Percentiles rank a stretch among this genome's conserved stretches.
These are phyloP conservation scores for Pholiota conissans DNA, from an alignment of 768 basidiomycete species.

Conservation along the genomic window DNA sequence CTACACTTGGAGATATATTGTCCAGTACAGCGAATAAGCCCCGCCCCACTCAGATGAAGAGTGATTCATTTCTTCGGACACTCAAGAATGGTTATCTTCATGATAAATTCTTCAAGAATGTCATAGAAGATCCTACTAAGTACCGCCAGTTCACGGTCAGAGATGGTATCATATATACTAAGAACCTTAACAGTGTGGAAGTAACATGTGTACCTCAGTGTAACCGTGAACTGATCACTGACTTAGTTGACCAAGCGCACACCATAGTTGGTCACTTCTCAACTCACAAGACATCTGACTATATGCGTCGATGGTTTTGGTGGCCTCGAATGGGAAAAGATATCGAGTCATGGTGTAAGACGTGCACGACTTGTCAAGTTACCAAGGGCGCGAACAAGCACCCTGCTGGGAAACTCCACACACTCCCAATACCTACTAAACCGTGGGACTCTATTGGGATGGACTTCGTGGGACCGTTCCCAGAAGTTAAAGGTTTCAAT, in stretches of 20 bases:
- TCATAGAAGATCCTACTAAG: slow-evolving; percentile 3
- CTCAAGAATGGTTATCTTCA: slow-evolving; percentile 5
- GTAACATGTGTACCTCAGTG: slow-evolving; percentile 22
- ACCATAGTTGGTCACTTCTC: slow-evolving; percentile 32
- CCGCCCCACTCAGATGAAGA: too few relatives aligned
- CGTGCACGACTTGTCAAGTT: slow-evolving; percentile 23
- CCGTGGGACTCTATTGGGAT: slow-evolving; percentile 40
- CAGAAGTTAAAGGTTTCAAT: slow-evolving; percentile 23
- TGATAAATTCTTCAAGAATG: slow-evolving; percentile 8
- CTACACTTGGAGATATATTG: neutral
- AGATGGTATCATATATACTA: slow-evolving; percentile 6
- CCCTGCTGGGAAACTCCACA: slow-evolving; percentile 29
- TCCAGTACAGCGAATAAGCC: neutral
- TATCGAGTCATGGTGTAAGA: slow-evolving; percentile 19
- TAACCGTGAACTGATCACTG: slow-evolving; percentile 8
- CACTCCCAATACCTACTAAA: slow-evolving; percentile 23
- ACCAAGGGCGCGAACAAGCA: slow-evolving; percentile 17
- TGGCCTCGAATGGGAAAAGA: slow-evolving; percentile 25
- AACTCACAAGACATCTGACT: slow-evolving; percentile 22
- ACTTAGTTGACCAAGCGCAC: slow-evolving; percentile 25
- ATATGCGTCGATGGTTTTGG: slow-evolving; percentile 35
- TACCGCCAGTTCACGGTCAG: slow-evolving; percentile 1
- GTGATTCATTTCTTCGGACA: neutral
- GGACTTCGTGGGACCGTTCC: slow-evolving; percentile 40
- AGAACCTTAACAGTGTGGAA: neutral